phyloP scores from a whole-genome alignment of 129 eudicot species.

The Daucus carota region DH1_v3.0 NC_030382.2:56441001-56441500 shows the following conservation, averaged over 20 bases:
- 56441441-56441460: not conserved
- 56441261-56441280: slow-evolving; percentile 92
- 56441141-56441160: slow-evolving; percentile 48
- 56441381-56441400: slow-evolving; percentile 97
- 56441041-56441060: slow-evolving; percentile 38
- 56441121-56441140: slow-evolving; percentile 14
- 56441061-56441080: slow-evolving; percentile 16
- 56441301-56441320: slow-evolving; percentile 75
- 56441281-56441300: slow-evolving; percentile 98
- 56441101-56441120: slow-evolving; percentile 5
- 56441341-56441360: slow-evolving; percentile 92
- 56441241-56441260: slow-evolving; percentile 85
- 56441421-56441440: slow-evolving; percentile 87
- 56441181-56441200: slow-evolving; percentile 58
- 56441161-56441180: slow-evolving; percentile 96
- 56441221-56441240: slow-evolving; percentile 87
- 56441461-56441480: not conserved
- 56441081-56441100: slow-evolving; percentile 22
- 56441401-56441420: slow-evolving; percentile 99
- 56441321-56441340: slow-evolving; percentile 90
- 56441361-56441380: slow-evolving; percentile 79
- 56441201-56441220: slow-evolving; percentile 54
- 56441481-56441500: not conserved
- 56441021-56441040: slow-evolving; percentile 31
- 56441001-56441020: slow-evolving; percentile 41